phyloP scores from a whole-genome alignment of 2,329 filamentous ascomycete genomes.

The Colletotrichum sp. region DNA sequence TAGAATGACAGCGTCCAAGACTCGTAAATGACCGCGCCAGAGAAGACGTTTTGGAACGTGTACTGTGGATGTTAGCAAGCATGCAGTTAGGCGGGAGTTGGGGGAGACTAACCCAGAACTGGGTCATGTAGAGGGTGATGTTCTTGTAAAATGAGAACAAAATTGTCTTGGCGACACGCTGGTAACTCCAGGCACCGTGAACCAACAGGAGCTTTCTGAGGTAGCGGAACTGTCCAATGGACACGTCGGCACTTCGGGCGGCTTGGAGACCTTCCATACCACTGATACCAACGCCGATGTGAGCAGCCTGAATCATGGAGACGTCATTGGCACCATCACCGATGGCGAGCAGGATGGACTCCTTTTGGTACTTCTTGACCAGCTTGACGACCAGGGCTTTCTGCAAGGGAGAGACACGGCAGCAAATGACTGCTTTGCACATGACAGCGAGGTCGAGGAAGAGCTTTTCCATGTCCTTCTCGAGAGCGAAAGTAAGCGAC shows the following conservation, averaged over 20 bases:
- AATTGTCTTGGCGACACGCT: conserved; percentile 95
- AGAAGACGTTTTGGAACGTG: conserved; percentile 98
- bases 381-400: conserved; percentile 98
- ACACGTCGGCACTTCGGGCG: conserved; percentile 91
- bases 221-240: conserved; percentile 95
- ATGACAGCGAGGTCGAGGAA: conserved; percentile 92
- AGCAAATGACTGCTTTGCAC: conserved; percentile 99
- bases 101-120: conserved; percentile 82
- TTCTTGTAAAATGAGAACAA: conserved; percentile 99
- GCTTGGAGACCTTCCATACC: conserved; percentile 97
- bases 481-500: conserved; percentile 89
- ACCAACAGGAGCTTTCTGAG: conserved; percentile 93
- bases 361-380: conserved; percentile 89
- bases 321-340: conserved; percentile 98
- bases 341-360: conserved; percentile 91
- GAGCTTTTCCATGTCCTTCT: conserved; percentile 90
- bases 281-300: conserved; percentile 97
- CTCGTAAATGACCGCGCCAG: conserved; percentile 96
- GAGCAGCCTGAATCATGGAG: conserved; percentile 99
- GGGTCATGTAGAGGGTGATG: conserved; percentile 97
- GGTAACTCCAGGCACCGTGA: conserved; percentile 97
- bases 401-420: conserved; percentile 94
- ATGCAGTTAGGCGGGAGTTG: neutral
- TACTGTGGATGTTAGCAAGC: conserved; percentile 61
- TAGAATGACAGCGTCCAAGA: conserved; percentile 99